Evolutionary conservation across 768 basidiomycete genomes (phyloP).

Genomic region (Trametes maxima): DNA sequence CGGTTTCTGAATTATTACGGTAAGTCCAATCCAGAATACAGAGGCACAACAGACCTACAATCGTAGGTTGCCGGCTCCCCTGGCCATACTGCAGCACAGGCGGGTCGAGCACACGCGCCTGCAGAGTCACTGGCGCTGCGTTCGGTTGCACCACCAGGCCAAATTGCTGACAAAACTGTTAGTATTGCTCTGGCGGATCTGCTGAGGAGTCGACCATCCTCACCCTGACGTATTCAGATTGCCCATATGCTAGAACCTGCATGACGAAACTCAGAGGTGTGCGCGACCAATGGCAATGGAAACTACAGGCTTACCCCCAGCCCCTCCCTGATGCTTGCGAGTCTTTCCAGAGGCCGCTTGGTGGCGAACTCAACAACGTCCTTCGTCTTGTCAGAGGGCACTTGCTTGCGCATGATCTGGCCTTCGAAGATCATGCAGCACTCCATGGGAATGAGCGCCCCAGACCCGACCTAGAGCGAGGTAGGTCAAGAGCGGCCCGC

Average conservation of each 20-base stretch:
- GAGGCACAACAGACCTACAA: conserved; percentile 45
- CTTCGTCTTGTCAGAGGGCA: conserved; percentile 67
- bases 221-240: conserved; percentile 68
- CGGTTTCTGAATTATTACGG: conserved; percentile 46
- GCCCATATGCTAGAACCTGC: conserved; percentile 53
- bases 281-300: conserved; percentile 51
- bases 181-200: neutral
- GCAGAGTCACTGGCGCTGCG: conserved; percentile 54
- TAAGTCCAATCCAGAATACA: neutral
- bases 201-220: neutral
- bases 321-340: conserved; percentile 56
- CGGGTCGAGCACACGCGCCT: conserved; percentile 63
- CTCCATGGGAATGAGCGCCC: conserved; percentile 69
- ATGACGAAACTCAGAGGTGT: no score
- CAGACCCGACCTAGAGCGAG: conserved; percentile 53
- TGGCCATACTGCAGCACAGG: conserved; percentile 71
- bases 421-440: conserved; percentile 62
- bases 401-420: conserved; percentile 72
- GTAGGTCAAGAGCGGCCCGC: neutral
- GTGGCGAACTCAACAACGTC: conserved; percentile 69
- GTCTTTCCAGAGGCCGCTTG: conserved; percentile 58
- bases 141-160: conserved; percentile 60
- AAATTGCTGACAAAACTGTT: conserved; percentile 45
- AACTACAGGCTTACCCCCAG: conserved; percentile 45
- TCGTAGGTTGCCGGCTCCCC: conserved; percentile 55